These are phyloP conservation scores for Calamus simplicifolius DNA, from an alignment of 176 grass and related monocot species.

Conservation along the genomic window DNA sequence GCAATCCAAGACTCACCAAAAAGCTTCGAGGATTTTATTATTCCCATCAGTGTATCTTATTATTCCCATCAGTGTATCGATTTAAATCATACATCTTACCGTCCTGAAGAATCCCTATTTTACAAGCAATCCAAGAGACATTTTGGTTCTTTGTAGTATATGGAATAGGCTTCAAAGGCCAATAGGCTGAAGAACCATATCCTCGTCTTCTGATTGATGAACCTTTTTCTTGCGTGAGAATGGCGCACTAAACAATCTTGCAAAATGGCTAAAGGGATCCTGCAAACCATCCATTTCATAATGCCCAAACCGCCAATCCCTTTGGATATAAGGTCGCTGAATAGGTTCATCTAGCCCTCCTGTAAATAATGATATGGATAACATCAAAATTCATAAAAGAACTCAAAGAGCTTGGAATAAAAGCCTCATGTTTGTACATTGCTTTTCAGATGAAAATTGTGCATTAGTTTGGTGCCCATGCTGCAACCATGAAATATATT, in stretches of 20 bases:
- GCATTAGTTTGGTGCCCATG: too few relatives aligned
- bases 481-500: too few relatives aligned
- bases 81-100: background rate
- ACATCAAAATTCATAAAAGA: too few relatives aligned
- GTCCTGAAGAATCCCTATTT: slow-evolving; percentile 18
- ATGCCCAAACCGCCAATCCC: slow-evolving; percentile 87
- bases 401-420: too few relatives aligned
- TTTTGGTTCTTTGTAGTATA: slow-evolving; percentile 27
- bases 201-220: slow-evolving; percentile 21
- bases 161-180: background rate
- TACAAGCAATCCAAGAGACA: slow-evolving; percentile 9
- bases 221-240: slow-evolving; percentile 33
- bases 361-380: slow-evolving; percentile 11
- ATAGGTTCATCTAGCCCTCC: slow-evolving; percentile 82
- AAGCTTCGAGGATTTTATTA: too few relatives aligned
- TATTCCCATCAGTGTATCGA: too few relatives aligned
- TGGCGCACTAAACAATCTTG: slow-evolving; percentile 46
- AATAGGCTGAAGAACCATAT: slow-evolving; percentile 17
- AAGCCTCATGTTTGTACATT: too few relatives aligned
- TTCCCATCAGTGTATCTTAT: too few relatives aligned
- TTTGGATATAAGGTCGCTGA: slow-evolving; percentile 47
- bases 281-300: slow-evolving; percentile 95
- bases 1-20: too few relatives aligned
- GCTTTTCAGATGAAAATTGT: too few relatives aligned
- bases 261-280: slow-evolving; percentile 50